Evolutionary conservation across 768 basidiomycete species (phyloP), one percentile per base, ranked within the genome.

Genomic region (Kwoniella newhampshirensis): DNA sequence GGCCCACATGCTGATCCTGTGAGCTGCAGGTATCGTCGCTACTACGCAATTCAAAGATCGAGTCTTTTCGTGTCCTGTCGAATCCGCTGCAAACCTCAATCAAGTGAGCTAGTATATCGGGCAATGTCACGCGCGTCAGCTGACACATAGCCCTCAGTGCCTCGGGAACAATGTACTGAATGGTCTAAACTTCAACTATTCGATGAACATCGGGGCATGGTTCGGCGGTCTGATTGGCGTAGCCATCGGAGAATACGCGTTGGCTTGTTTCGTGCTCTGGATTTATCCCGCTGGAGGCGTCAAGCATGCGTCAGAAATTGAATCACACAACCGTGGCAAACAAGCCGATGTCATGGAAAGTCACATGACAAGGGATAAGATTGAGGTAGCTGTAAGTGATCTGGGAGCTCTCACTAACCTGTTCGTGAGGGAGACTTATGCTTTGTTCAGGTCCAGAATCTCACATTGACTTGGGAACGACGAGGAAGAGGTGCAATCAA

Each of bases 1-100:
- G 49, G 21, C 49, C 39, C 3, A 51, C n/a, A 12, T 7, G 11
- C 35, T 13, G 28, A 15, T 26, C 20, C 15, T 7, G 40, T 7
- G 15, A 41, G 7, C 13, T 6, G 7, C n/a, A 70, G 68, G 64
- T 3, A 72, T 78, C 47, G 59, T 79, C 46, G 75, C 74, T 0
- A 75, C 75, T 2, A 74, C 74, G 0, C 80, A 81, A 57, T 80
- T 81, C 67, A 64, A 68, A 27, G 75, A 75, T 17, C 66, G 80
- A 27, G 61, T 42, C 0, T 73, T 73, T 49, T 57, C 66, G 43
- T 77, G 73, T 57, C 66, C 64, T 2, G 60, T 62, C 1, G 52
- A 69, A n/a, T 71, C 68, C 1, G 62, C 62, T 0, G 57, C 73
- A 11, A 63, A 66, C 21, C 60, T 60, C 2, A 63, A 55, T 23